Percentiles rank a stretch among this genome's conserved stretches.
Conservation (phyloP, 192 early-diverging fungal species). For the Allomyces javanicus region DNA sequence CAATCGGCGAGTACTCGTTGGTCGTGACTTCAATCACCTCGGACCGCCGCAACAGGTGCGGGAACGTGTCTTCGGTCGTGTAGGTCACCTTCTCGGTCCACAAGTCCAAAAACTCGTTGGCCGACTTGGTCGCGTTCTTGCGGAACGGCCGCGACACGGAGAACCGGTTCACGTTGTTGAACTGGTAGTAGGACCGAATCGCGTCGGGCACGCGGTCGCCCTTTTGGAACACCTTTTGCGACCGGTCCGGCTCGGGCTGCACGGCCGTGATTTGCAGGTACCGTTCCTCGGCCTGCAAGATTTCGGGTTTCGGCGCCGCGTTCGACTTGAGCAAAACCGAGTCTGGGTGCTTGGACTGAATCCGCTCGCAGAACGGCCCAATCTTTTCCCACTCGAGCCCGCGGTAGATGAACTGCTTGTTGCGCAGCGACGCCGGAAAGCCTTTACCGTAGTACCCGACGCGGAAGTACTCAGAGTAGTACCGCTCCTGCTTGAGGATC, state of each 20-base stretch:
- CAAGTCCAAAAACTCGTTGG: conserved; percentile 46
- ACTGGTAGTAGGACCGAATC: conserved; percentile 39
- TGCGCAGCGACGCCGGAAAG: conserved; percentile 26
- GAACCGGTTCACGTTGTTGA: conserved; percentile 44
- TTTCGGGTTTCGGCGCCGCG: conserved; percentile 19
- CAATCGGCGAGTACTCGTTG: conserved; percentile 47
- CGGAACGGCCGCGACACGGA: conserved; percentile 41
- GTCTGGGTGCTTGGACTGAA: conserved; percentile 43
- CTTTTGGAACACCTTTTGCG: conserved; percentile 3
- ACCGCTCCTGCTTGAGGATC: conserved; percentile 27
- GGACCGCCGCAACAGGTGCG: conserved; percentile 33
- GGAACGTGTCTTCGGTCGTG: conserved; percentile 42
- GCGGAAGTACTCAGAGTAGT: conserved; percentile 43
- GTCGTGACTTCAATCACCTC: conserved; percentile 28
- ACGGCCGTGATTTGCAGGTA: conserved; percentile 51
- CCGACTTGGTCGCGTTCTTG: conserved; percentile 23
- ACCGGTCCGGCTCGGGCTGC: conserved; percentile 29
- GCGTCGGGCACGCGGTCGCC: conserved; percentile 20
- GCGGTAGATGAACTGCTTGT: conserved; percentile 49
- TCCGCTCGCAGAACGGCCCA: conserved; percentile 43
- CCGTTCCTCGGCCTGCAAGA: conserved; percentile 25
- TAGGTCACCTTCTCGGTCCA: conserved; percentile 58
- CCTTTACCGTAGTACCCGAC: conserved; percentile 50
- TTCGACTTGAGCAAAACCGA: conserved; percentile 26
- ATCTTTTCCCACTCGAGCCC: conserved; percentile 57